phyloP scores from a whole-genome alignment of 2,329 filamentous ascomycete species.

The Gliomastix tumulicola region DNA sequence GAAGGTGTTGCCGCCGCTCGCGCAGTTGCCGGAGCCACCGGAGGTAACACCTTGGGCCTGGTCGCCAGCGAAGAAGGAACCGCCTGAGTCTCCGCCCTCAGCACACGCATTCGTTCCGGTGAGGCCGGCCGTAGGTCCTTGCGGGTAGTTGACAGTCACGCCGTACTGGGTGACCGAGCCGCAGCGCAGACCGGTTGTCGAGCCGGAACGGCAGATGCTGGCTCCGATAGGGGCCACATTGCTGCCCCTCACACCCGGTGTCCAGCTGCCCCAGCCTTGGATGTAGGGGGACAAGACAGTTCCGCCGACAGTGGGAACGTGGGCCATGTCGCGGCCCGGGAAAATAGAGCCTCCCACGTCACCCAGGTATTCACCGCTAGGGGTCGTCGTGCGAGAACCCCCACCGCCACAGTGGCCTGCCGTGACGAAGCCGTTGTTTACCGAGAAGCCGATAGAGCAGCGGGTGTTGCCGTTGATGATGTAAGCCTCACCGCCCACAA shows the following conservation, averaged over 20 bases:
- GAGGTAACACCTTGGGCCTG: slow-evolving; percentile 34
- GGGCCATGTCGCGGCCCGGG: slow-evolving; percentile 5
- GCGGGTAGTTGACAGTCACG: slow-evolving; percentile 15
- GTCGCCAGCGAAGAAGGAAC: slow-evolving; percentile 27
- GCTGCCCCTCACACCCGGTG: slow-evolving; percentile 2
- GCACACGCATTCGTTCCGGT: slow-evolving; percentile 30
- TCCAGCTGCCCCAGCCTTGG: background rate
- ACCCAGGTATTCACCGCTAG: slow-evolving; percentile 2
- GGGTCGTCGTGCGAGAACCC: slow-evolving; percentile 1
- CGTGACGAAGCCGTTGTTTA: slow-evolving; percentile 4
- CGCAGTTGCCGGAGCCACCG: slow-evolving; percentile 29
- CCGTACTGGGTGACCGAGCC: slow-evolving; percentile 1
- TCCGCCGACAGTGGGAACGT: too few species aligned
- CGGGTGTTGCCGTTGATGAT: slow-evolving; percentile 4
- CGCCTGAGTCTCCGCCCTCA: slow-evolving; percentile 32
- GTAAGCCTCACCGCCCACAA: slow-evolving; percentile 7
- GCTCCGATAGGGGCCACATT: slow-evolving; percentile 3
- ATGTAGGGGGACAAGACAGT: too few species aligned
- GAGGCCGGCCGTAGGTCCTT: slow-evolving; percentile 28
- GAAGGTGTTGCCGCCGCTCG: slow-evolving; percentile 24
- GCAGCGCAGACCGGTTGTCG: slow-evolving; percentile 3
- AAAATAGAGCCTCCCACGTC: slow-evolving; percentile 4
- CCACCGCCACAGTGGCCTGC: slow-evolving; percentile 6
- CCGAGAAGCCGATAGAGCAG: slow-evolving; percentile 7
- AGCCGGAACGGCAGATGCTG: slow-evolving; percentile 6